Conservation (phyloP, 208 protist genomes). For the Trypanosoma grayi region DNA sequence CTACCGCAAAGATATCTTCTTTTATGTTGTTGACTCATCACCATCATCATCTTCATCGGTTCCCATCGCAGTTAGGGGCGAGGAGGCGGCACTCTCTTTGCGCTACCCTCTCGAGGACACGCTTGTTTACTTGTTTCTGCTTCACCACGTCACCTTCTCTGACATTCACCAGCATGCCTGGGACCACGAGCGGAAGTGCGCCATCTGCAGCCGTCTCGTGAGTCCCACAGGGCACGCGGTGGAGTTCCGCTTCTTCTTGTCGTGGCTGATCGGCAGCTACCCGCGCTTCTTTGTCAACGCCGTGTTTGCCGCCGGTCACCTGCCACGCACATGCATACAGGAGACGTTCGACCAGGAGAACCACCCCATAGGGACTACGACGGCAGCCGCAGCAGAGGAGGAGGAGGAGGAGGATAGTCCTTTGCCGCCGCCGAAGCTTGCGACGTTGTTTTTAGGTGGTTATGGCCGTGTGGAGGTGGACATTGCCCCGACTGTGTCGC, state of each 20-base stretch:
- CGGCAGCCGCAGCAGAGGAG: neutral
- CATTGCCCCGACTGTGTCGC: conserved; percentile 42
- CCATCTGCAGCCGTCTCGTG: conserved; percentile 57
- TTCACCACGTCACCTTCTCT: conserved; percentile 58
- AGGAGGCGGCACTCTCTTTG: neutral
- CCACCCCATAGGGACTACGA: neutral
- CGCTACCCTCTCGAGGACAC: conserved; percentile 36
- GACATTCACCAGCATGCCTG: conserved; percentile 46
- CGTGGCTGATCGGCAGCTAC: conserved; percentile 32
- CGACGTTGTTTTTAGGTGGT: conserved; percentile 52
- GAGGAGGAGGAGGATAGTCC: neutral
- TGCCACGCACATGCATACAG: conserved; percentile 42
- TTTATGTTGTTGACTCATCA: neutral
- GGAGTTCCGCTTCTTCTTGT: conserved; percentile 68
- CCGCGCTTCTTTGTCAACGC: conserved; percentile 66
- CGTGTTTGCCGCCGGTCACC: conserved; percentile 42
- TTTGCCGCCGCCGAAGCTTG: neutral
- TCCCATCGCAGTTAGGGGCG: neutral
- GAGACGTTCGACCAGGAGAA: conserved; percentile 28
- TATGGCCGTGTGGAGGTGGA: conserved; percentile 81
- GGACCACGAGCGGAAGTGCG: conserved; percentile 52
- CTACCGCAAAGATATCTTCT: neutral
- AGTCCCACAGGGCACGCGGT: conserved; percentile 55
- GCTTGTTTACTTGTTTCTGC: conserved; percentile 53
- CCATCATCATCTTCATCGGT: conserved; percentile 1